These are phyloP conservation scores for Emergomyces pasteurianus DNA, from an alignment of 2,329 filamentous ascomycete genomes.

Conservation along the genomic window DNA sequence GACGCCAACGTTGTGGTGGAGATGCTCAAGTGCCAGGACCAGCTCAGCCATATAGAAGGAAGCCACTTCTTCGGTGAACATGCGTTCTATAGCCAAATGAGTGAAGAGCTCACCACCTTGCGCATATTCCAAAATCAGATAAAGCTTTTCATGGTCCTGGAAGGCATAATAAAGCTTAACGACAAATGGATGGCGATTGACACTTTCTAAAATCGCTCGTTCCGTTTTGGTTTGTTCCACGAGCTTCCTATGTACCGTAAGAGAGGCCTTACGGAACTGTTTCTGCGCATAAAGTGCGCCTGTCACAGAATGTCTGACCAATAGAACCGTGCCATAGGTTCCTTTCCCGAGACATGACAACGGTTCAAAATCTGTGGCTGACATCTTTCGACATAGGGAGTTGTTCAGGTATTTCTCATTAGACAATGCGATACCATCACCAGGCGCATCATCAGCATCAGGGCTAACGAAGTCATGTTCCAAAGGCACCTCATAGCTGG, in stretches of 20 bases:
- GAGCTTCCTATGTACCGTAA: slow-evolving; percentile 89
- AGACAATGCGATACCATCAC: slow-evolving; percentile 32
- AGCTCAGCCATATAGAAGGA: slow-evolving; percentile 99
- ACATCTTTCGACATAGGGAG: slow-evolving; percentile 65
- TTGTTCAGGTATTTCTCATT: slow-evolving; percentile 45
- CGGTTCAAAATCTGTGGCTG: slow-evolving; percentile 76
- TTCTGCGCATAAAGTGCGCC: slow-evolving; percentile 93
- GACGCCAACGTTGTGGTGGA: slow-evolving; percentile 84
- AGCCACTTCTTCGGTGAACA: slow-evolving; percentile 81
- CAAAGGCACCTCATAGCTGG: slow-evolving; percentile 74
- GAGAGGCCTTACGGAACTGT: slow-evolving; percentile 92
- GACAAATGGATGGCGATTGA: slow-evolving; percentile 93
- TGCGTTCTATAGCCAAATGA: slow-evolving; percentile 85
- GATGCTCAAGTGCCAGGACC: slow-evolving; percentile 82
- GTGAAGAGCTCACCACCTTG: slow-evolving; percentile 94
- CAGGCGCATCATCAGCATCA: slow-evolving; percentile 31
- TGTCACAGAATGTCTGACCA: slow-evolving; percentile 80
- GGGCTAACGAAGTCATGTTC: slow-evolving; percentile 73
- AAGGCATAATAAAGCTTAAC: slow-evolving; percentile 98
- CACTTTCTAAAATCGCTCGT: slow-evolving; percentile 83
- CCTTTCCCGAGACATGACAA: slow-evolving; percentile 91
- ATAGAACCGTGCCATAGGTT: slow-evolving; percentile 84
- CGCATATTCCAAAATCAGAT: slow-evolving; percentile 93
- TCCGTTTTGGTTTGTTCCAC: slow-evolving; percentile 97
- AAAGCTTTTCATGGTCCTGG: slow-evolving; percentile 94